Evolutionary conservation across 2,329 filamentous ascomycete species (phyloP), one percentile per base, ranked within the genome.

Genomic region (Paracoccidioides lutzii): DNA sequence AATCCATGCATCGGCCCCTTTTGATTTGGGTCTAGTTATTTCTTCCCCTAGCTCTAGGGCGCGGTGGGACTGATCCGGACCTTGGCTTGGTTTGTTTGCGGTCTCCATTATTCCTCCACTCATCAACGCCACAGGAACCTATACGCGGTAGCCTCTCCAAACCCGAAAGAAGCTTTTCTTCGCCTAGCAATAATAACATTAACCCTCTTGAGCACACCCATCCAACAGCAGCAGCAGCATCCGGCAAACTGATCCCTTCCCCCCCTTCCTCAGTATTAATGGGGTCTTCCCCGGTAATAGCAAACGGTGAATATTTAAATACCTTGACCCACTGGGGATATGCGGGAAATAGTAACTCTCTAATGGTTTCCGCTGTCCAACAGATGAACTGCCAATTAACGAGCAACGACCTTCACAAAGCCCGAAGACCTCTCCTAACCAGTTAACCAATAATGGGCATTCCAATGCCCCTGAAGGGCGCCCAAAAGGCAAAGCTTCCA

Each of bases 91-190:
- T 52, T 41, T 4, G n/a, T 43, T 37, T 52, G 37, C 28, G 55
- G 53, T 52, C 59, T 52, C 55, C 55, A 35, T 37, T 15, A 49
- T 35, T 28, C 57, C 55, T 58, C 58, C 52, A 54, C 55, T 57
- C 57, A 22, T 22, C 22, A 41, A 48, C 50, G 33, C 37, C 43
- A 43, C 42, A 48, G n/a, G 49, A 43, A 35, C 40, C 54, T 49
- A 41, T 52, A 9, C 46, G 33, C 49, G 35, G 57, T 46, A 43
- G 50, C 9, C 43, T 35, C 54, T 33, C 55, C 42, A 41, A 43
- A 30, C 28, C 48, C n/a, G 50, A 54, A 22, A 42, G 40, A 28
- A 52, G 33, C 40, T 55, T 50, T 41, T 40, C 38, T 35, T n/a
- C 38, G 28, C 55, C 37, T 46, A 50, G 32, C 37, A 7, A 42